phyloP scores from a whole-genome alignment of 2,329 filamentous ascomycete species.

The Colletotrichum chlorophyti region DNA sequence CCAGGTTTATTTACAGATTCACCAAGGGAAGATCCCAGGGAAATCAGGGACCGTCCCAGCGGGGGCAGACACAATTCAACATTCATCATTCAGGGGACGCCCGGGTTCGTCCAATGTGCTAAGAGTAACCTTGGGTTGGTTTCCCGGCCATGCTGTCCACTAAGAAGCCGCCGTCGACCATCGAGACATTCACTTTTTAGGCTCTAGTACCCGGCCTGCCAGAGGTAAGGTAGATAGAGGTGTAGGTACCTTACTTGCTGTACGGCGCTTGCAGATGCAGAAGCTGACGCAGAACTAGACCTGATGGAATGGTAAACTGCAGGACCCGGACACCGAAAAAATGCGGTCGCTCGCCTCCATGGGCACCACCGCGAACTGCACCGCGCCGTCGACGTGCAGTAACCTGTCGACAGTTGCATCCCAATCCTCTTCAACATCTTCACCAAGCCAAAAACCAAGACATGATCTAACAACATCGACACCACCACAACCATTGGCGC shows the following conservation, averaged over 20 bases:
- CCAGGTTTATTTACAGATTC: constrained; percentile 6
- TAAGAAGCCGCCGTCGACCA: constrained; percentile 22
- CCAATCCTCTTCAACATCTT: not conserved
- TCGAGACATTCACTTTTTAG: too few relatives aligned
- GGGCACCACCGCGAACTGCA: not conserved
- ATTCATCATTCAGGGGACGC: constrained; percentile 11
- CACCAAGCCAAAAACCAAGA: constrained; percentile 2
- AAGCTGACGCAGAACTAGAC: too few relatives aligned
- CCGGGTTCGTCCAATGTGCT: constrained; percentile 22
- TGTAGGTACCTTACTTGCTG: too few relatives aligned
- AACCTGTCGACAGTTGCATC: constrained; percentile 10
- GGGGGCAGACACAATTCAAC: too few relatives aligned
- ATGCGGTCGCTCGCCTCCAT: constrained; percentile 20
- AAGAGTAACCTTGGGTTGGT: too few relatives aligned
- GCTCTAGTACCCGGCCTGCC: too few relatives aligned
- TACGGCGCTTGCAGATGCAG: too few relatives aligned
- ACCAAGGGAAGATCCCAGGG: not conserved
- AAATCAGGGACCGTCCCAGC: not conserved
- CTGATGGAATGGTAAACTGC: not conserved
- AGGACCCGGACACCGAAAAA: not conserved
- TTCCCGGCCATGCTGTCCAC: constrained; percentile 26
- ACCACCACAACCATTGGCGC: not conserved
- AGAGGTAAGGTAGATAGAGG: too few relatives aligned
- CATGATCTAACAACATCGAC: not conserved
- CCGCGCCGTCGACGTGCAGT: constrained; percentile 5